A percentile compares a stretch with the other conserved stretches of the same genome.
These are phyloP conservation scores for Zychaea mexicana DNA, from an alignment of 371 early-diverging fungal species.

Conservation along the genomic window DNA sequence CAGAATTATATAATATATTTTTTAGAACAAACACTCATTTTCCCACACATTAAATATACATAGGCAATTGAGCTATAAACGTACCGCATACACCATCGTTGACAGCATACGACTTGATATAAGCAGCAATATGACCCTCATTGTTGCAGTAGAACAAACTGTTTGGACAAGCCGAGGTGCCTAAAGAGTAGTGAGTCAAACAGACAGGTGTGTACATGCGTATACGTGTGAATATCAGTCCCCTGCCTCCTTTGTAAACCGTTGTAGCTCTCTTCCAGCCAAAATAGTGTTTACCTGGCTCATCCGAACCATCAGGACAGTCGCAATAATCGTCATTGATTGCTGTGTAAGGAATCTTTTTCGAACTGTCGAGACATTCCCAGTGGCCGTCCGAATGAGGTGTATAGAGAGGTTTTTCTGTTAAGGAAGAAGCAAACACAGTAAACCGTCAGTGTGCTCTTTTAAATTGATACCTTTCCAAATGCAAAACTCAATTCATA, in stretches of 20 bases:
- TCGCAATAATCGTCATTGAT: conserved; percentile 98
- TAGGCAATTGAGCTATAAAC: too few species aligned
- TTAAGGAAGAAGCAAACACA: not conserved
- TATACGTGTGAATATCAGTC: too few species aligned
- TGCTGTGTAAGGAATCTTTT: conserved; percentile 62
- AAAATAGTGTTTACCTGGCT: conserved; percentile 78
- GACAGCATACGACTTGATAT: conserved; percentile 73
- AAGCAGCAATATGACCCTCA: conserved; percentile 70
- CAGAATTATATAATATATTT: not conserved
- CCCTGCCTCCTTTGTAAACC: not conserved
- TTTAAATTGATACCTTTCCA: too few species aligned
- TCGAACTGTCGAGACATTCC: conserved; percentile 78
- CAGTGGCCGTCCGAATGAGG: conserved; percentile 53
- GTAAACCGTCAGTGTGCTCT: too few species aligned
- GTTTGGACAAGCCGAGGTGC: conserved; percentile 90
- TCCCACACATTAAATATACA: too few species aligned
- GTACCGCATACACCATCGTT: conserved; percentile 94
- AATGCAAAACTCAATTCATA: not conserved
- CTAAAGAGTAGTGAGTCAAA: conserved; percentile 40
- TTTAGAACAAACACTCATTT: not conserved
- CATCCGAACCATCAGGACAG: conserved; percentile 94
- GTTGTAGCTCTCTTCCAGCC: not conserved
- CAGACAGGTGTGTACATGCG: too few species aligned
- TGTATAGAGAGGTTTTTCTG: conserved; percentile 4
- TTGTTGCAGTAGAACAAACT: conserved; percentile 84